Conservation (phyloP, 139 green algal species). For the Desmodesmus armatus region DNA sequence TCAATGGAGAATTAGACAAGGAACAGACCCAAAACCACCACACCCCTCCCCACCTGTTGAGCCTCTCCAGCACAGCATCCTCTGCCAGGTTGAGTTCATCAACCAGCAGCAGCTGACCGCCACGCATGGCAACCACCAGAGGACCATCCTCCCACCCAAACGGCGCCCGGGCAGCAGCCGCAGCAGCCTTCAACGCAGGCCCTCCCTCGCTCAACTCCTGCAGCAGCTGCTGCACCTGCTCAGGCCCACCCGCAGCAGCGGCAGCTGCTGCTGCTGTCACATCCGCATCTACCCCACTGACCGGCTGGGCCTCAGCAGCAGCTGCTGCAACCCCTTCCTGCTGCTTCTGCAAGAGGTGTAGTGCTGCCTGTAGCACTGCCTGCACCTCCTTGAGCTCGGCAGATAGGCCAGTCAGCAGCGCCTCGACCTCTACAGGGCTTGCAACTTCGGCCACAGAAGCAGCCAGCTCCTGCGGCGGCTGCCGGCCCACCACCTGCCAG, state of each 20-base stretch:
- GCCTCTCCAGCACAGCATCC: constrained; percentile 96
- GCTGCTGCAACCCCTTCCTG: background rate
- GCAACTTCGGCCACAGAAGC: constrained; percentile 12
- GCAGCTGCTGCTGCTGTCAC: constrained; percentile 16
- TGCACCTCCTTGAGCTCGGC: background rate
- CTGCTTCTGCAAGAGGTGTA: background rate
- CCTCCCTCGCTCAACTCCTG: constrained; percentile 48
- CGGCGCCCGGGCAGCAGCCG: constrained; percentile 69
- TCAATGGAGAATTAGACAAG: background rate
- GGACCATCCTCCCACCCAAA: constrained; percentile 96
- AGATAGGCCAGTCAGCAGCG: background rate
- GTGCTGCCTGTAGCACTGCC: background rate
- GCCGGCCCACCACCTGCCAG: constrained; percentile 17
- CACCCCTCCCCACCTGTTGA: constrained; percentile 87
- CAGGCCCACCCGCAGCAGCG: background rate
- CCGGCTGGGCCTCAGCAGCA: background rate
- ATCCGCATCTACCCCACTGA: background rate
- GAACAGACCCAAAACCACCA: background rate
- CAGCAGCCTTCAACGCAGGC: constrained; percentile 49
- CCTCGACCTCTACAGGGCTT: constrained; percentile 28
- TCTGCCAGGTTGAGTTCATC: constrained; percentile 99
- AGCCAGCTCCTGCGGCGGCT: constrained; percentile 16
- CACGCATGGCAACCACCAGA: constrained; percentile 94
- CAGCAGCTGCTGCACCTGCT: constrained; percentile 34
- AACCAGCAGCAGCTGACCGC: constrained; percentile 94